A percentile compares a stretch with the other conserved stretches of the same genome.
phyloP scores from a whole-genome alignment of 2,329 filamentous ascomycete species.

The Akanthomyces dipterigenus region DNA sequence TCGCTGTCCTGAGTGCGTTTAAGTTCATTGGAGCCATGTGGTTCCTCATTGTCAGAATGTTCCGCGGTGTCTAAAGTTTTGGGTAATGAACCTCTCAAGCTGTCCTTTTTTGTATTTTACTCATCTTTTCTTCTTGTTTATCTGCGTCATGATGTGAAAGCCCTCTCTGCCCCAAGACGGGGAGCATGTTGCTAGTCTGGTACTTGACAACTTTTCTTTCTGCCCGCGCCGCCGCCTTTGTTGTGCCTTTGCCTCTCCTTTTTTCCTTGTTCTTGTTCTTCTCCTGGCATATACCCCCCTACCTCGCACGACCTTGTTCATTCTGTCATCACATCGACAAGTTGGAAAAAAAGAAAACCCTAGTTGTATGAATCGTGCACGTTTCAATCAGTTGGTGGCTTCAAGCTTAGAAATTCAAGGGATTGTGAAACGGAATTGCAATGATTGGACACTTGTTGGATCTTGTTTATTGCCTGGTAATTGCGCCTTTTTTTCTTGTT shows the following conservation, averaged over 20 bases:
- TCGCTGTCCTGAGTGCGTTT: constrained; percentile 75
- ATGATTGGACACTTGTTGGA: background rate
- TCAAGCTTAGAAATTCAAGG: too few species aligned
- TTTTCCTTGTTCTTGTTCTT: too few species aligned
- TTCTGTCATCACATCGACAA: background rate
- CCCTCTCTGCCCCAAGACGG: background rate
- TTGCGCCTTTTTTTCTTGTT: background rate
- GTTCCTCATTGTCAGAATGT: constrained; percentile 87
- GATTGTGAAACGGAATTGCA: too few species aligned
- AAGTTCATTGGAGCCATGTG: constrained; percentile 83
- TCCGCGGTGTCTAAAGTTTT: constrained; percentile 55
- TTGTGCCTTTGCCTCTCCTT: background rate
- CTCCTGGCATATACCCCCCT: constrained; percentile 11
- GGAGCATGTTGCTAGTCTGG: background rate
- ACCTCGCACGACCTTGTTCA: background rate
- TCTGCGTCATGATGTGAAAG: constrained; percentile 1
- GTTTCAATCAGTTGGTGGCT: too few species aligned
- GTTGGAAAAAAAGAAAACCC: background rate
- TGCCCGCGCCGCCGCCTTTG: too few species aligned
- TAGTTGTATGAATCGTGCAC: too few species aligned
- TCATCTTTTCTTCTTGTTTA: background rate
- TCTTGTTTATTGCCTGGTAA: background rate
- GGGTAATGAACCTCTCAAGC: background rate
- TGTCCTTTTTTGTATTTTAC: background rate
- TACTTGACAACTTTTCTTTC: background rate